These are phyloP conservation scores for Sphaerostilbella broomeana DNA, from an alignment of 2,329 filamentous ascomycete genomes.

Conservation along the genomic window DNA sequence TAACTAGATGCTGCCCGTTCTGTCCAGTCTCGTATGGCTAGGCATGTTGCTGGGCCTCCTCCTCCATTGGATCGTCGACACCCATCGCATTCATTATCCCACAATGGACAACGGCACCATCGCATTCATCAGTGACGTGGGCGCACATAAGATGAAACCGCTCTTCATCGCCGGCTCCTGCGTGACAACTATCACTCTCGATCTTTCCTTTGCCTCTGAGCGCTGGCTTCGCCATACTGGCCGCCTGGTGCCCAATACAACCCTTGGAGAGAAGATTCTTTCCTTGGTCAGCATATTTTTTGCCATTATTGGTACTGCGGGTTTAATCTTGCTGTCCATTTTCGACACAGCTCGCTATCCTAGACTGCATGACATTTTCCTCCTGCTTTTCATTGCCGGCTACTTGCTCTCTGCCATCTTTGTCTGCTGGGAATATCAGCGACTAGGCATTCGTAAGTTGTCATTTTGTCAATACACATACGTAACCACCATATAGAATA, in stretches of 20 bases:
- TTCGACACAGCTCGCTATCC: conserved; percentile 74
- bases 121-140: conserved; percentile 67
- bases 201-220: conserved; percentile 73
- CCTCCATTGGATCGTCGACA: conserved; percentile 58
- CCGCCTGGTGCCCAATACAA: conserved; percentile 67
- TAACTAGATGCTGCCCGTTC: conserved; percentile 56
- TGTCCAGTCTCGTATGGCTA: conserved; percentile 60
- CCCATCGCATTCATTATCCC: conserved; percentile 47
- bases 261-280: conserved; percentile 55
- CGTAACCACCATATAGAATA: too few species aligned
- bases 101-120: conserved; percentile 58
- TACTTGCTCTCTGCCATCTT: conserved; percentile 83
- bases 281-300: conserved; percentile 56
- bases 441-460: conserved; percentile 63
- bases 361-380: conserved; percentile 64
- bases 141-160: conserved; percentile 58
- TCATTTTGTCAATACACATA: not conserved
- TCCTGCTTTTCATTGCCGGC: conserved; percentile 76
- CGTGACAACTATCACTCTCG: conserved; percentile 71
- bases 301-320: conserved; percentile 68
- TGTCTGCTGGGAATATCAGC: conserved; percentile 84
- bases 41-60: conserved; percentile 63
- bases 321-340: conserved; percentile 75
- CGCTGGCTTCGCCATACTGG: conserved; percentile 79
- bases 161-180: conserved; percentile 69